Evolutionary conservation across 306 rosid genomes (phyloP), one percentile per base, ranked within the genome.

Genomic region (Vicia villosa): DNA sequence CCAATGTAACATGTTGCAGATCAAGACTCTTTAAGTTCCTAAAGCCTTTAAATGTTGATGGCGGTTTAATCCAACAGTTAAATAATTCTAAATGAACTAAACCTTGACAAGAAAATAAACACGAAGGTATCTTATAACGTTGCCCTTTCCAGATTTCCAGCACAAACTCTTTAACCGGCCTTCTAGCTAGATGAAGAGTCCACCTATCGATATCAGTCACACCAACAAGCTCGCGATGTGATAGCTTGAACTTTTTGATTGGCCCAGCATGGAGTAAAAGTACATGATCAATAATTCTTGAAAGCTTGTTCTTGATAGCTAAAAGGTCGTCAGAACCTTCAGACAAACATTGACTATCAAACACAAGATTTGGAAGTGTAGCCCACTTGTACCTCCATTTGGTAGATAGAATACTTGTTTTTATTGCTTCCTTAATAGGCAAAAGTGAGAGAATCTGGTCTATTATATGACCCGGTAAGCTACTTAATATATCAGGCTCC

Each of bases 381-480:
- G 91, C 74, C 81, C 83, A 84, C 74, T 63, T 90, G 82, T 79
- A 86, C 78, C 88, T 86, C 96, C 95, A 90, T 46, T 82, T 86
- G 52, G 84, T 77, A 1, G 90, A 87, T 66, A 90, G 77, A 66
- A 87, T 36, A 63, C 96, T 84, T 17, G 90, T 90, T 74, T 74
- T 77, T 67, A 81, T 82, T 0, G 91, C 93, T 38, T 85, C 85
- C 79, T 47, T 77, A 42, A 87, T 73, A 1, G 89, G 62, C 81
- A 90, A 70, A 56, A 19, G 19, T 3, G 87, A 73, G 55, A 86
- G 74, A 81, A 89, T 81, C 17, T 79, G 82, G 10, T 87, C 89
- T 34, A 69, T 66, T 37, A 87, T 12, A 77, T 74, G 85, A 49
- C 74, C 84, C 0, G 89, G 93, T 77, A 87, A 80, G 58, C 66